Evolutionary conservation across 2,329 filamentous ascomycete genomes (phyloP), one percentile per base, ranked within the genome.

Genomic region (Stachybotrys chartarum): DNA sequence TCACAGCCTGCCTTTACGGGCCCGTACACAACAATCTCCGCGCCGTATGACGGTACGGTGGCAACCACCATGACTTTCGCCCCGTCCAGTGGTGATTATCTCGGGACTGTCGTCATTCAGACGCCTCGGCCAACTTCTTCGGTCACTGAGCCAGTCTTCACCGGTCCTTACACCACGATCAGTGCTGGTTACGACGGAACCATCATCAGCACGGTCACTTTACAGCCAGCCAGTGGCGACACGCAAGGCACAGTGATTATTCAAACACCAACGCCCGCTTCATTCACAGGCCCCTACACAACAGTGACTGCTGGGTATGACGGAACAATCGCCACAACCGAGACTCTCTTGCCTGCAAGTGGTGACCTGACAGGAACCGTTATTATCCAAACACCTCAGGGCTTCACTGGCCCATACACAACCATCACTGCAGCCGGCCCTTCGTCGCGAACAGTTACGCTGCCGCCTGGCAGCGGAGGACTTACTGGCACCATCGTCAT

Each of bases 191-290:
- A 52, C 44, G 32, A 42, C 12, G 50, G 50, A 7, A 17, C 48
- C 11, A 30, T 24, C 11, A 18, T 12, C 7, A 18, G n/a, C 30
- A 50, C 48, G 30, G 30, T 50, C n/a, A 50, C 48, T 7, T n/a
- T 32, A 3, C 8, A 12, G 11, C 18, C 48, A 3, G 48, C 8
- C 24, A 30, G n/a, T 3, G 48, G 24, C 3, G 30, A 18, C 11
- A 18, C 31, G 18, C 30, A 55, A 8, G 59, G 56, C 12, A 62
- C 60, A 1, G 56, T 60, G 2, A n/a, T 61, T 31, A 47, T 61
- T 14, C 56, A 60, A 48, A 58, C 46, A 8, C 59, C 59, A 14
- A 52, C 12, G 3, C 44, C 50, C 3, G n/a, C 10, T 32, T 8
- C 32, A 7, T 12, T 35, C 30, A 35, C 30, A 17, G 49, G 32